Percentiles rank a stretch among this genome's conserved stretches.
phyloP scores from a whole-genome alignment of 2,329 filamentous ascomycete genomes.

The Diaporthe ilicicola region DNA sequence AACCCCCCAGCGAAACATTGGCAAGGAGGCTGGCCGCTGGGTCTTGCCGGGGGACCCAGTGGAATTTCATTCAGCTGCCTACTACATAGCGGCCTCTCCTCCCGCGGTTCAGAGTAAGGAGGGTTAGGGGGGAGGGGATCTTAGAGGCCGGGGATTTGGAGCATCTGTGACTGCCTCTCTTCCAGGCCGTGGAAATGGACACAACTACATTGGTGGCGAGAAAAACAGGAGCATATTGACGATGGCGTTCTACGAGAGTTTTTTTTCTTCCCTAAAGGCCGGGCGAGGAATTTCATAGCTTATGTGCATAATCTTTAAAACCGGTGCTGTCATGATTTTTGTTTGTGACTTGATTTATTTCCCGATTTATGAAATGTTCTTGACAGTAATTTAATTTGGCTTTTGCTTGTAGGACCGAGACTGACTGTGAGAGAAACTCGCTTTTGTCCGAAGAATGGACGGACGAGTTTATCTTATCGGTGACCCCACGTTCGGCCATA shows the following conservation, averaged over 20 bases:
- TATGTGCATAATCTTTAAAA: conserved; percentile 27
- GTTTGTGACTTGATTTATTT: background rate
- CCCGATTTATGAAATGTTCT: no score
- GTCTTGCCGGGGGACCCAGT: background rate
- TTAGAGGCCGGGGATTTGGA: conserved; percentile 17
- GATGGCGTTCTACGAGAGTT: conserved; percentile 23
- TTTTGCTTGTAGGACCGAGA: background rate
- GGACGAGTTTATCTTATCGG: conserved; percentile 5
- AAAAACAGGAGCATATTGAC: conserved; percentile 27
- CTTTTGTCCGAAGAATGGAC: background rate
- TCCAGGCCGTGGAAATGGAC: conserved; percentile 10
- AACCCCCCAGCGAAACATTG: background rate
- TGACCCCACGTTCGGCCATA: background rate
- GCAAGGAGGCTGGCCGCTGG: conserved; percentile 1
- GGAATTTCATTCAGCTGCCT: conserved; percentile 6
- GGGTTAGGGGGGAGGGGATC: background rate
- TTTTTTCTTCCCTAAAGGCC: conserved; percentile 8
- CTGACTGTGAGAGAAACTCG: background rate
- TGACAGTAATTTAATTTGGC: background rate
- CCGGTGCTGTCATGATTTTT: background rate
- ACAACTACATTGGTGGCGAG: conserved; percentile 14
- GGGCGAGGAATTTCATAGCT: conserved; percentile 18
- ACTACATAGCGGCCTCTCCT: conserved; percentile 5
- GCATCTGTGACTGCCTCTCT: conserved; percentile 16
- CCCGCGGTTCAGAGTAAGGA: background rate